Evolutionary conservation across 2,329 filamentous ascomycete genomes (phyloP).

Genomic region (Setomelanomma holmii): DNA sequence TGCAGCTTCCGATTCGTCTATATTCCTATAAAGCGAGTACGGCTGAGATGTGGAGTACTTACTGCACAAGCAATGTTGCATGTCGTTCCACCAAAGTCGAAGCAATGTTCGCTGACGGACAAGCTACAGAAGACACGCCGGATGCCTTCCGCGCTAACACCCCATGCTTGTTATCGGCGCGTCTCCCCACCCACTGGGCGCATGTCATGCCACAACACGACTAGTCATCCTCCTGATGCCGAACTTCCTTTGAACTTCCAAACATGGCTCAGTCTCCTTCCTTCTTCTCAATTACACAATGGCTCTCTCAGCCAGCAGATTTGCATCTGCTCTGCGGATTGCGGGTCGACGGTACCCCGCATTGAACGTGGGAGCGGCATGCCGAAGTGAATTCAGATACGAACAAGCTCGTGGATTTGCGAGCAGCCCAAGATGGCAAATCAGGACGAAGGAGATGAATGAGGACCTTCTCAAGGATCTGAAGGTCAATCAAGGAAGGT

Average conservation of each 20-base stretch:
- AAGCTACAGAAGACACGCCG: constrained; percentile 19
- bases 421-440: constrained; percentile 38
- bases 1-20: no score
- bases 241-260: constrained; percentile 12
- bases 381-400: constrained; percentile 6
- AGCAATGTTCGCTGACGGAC: constrained; percentile 16
- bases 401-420: constrained; percentile 36
- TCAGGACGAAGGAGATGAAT: constrained; percentile 57
- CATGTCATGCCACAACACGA: constrained; percentile 25
- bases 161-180: constrained; percentile 24
- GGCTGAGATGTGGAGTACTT: no score
- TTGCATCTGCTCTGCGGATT: constrained; percentile 23
- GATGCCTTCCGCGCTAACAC: constrained; percentile 13
- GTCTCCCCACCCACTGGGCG: constrained; percentile 23
- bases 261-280: constrained; percentile 12
- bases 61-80: no score
- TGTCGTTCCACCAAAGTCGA: neutral
- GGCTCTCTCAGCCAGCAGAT: constrained; percentile 17
- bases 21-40: no score
- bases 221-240: constrained; percentile 18
- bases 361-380: constrained; percentile 13
- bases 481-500: constrained; percentile 64
- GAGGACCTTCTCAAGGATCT: constrained; percentile 60
- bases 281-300: constrained; percentile 14
- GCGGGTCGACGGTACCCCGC: constrained; percentile 30